Evolutionary conservation across 108 stramenopile genomes (phyloP), one percentile per base, ranked within the genome.

Genomic region (Pseudonitzschia pungens): DNA sequence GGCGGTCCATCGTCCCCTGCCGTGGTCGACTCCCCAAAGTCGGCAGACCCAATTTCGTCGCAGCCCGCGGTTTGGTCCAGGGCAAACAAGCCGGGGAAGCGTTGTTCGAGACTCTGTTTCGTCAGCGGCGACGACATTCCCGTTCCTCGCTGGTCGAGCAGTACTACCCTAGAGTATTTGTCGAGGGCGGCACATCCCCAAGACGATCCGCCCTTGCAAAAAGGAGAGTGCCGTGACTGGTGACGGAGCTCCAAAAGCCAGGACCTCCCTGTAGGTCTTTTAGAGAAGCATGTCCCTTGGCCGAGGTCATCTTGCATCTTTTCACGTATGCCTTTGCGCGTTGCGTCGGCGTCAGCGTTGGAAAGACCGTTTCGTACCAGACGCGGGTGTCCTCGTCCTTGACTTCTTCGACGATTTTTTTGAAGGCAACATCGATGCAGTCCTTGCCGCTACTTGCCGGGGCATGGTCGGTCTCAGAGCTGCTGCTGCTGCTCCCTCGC

Each of bases 101-200:
- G 53, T 42, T 72, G 73, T 73, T 84, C 68, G 65, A 96, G 75
- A 14, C 72, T 77, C 45, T 92, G 95, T 52, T 91, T 92, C 24
- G 83, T 90, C 45, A 96, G 79, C 12, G 95, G 86, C 40, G 88
- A 76, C 28, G 93, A 94, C 51, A 72, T 59, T 0, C 97, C 97
- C 8, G 97, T 98, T 10, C 97, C 97, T 53, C 97, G 86, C 76
- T 98, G 97, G 86, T 97, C 97, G 92, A 97, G 89, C 45, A 97
- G 55, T 4, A 97, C 81, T 15, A 96, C 72, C 10, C 88, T 87
- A 54, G 81, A 68, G 54, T 81, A 89, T 54, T 84, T 76, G 10
- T 73, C 43, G 55, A 96, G 71, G 29, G 89, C 94, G 55, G 80
- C 65, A 24, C 82, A 86, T 7, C 87, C 91, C 94, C 95, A 96